Base-by-base conservation (phyloP, 2,329 filamentous ascomycete species). In the Rutstroemia sp. region DNA sequence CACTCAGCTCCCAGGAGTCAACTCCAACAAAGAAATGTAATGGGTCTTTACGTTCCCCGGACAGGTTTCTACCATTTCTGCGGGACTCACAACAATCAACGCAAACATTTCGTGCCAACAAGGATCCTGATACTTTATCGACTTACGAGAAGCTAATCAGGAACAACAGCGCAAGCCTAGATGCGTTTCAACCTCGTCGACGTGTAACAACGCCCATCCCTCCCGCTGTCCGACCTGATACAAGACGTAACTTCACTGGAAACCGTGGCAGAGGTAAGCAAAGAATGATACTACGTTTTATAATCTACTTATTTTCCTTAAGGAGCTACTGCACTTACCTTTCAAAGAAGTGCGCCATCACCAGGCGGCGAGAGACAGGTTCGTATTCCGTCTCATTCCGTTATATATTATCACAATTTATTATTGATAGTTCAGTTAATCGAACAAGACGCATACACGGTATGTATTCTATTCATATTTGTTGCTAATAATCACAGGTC, bases 1-100 rank as follows among this genome's bases (percentile, higher is more conserved):
- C 52, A 12, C 16, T 42, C 9, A 42, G 39, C 39, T n/a, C 16
- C 9, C 16, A 30, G 21, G 52, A 61, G 25, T 54, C 46, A 6
- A 57, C 59, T 17, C 53, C 59, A 12, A 65, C 53, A 17, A 57
- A 51, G 17, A 60, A 54, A 17, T 63, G 61, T 1, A 48, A 46
- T 2, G 51, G 60, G 12, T 66, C 63, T n/a, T 27, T 63, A 10
- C 58, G 60, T 51, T 59, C 73, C 10, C 77, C 77, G 21, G 83
- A 87, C 67, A 76, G 84, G 27, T 87, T 85, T 65, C 76, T 86
- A 46, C 74, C 79, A 34, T 65, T 65, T 52, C 73, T 77, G 48
- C 72, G 73, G 49, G 48, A 68, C 70, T 5, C 69, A 71, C 21
- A 63, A 14, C 39, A 70, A 38, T 69, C 74, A 16, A 70, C 74